phyloP scores from a whole-genome alignment of 2,329 filamentous ascomycete genomes.

The Calycina marina region DNA sequence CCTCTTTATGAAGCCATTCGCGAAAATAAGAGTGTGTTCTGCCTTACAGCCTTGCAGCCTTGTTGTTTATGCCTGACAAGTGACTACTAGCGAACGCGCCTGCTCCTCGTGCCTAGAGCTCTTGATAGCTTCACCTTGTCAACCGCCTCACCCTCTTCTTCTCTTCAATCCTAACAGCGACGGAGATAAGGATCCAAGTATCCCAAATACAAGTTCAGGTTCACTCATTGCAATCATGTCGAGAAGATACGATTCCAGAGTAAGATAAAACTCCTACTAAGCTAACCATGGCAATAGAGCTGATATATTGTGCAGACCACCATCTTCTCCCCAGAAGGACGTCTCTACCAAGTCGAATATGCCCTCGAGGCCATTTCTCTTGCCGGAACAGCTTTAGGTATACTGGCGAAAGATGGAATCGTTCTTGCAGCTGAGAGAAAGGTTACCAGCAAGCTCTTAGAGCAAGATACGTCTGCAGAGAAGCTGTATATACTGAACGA shows the following conservation, averaged over 20 bases:
- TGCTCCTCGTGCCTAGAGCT: constrained; percentile 18
- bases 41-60: not conserved
- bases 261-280: constrained; percentile 33
- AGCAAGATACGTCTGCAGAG: constrained; percentile 98
- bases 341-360: constrained; percentile 98
- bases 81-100: not conserved
- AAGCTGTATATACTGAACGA: constrained; percentile 99
- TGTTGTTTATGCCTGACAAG: not conserved
- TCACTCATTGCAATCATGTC: constrained; percentile 52
- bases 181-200: no score
- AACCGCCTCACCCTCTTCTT: no score
- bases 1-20: constrained; percentile 5
- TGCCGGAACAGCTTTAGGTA: constrained; percentile 89
- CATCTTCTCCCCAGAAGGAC: constrained; percentile 98
- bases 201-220: no score
- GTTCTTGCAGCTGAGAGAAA: constrained; percentile 96
- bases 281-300: constrained; percentile 8
- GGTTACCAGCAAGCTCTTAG: constrained; percentile 95
- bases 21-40: no score
- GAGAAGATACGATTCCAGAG: constrained; percentile 92
- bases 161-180: no score
- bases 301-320: constrained; percentile 49
- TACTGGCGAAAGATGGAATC: constrained; percentile 95
- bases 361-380: constrained; percentile 97
- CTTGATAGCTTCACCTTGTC: no score